Percentiles rank a stretch among this genome's conserved stretches.
These are phyloP conservation scores for Waltergamsia citrina DNA, from an alignment of 2,329 filamentous ascomycete genomes.

Conservation along the genomic window DNA sequence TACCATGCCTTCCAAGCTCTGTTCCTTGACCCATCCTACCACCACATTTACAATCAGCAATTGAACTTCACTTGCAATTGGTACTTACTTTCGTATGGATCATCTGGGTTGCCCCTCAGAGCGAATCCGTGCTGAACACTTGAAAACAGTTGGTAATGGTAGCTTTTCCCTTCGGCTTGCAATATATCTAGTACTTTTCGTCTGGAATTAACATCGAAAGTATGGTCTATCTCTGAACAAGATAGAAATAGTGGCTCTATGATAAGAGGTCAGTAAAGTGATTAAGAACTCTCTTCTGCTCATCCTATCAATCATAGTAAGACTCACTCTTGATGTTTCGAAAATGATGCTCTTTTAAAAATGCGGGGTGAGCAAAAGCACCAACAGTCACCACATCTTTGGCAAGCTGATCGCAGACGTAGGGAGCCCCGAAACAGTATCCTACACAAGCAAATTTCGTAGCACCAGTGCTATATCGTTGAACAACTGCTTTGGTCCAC, in stretches of 20 bases:
- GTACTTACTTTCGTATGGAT: conserved; percentile 11
- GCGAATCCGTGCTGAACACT: conserved; percentile 56
- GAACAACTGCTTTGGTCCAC: conserved; percentile 29
- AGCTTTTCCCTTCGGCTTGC: conserved; percentile 30
- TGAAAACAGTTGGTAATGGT: conserved; percentile 54
- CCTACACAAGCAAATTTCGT: conserved; percentile 31
- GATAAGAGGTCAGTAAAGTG: too few species aligned
- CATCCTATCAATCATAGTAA: too few species aligned
- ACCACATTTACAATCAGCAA: too few species aligned
- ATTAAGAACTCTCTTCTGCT: too few species aligned
- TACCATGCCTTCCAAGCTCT: conserved; percentile 1
- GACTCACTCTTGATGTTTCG: conserved; percentile 22
- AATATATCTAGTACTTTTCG: conserved; percentile 31
- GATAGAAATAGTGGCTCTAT: conserved; percentile 32
- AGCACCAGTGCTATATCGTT: conserved; percentile 18
- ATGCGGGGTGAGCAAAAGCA: conserved; percentile 40
- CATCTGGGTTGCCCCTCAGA: conserved; percentile 40
- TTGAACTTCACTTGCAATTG: not conserved
- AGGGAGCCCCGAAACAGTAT: conserved; percentile 32
- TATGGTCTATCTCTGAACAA: conserved; percentile 33
- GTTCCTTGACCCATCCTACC: conserved; percentile 3
- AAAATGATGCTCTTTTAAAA: conserved; percentile 37
- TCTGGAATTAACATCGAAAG: conserved; percentile 26
- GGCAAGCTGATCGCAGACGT: conserved; percentile 30
- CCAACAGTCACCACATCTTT: conserved; percentile 25